Evolutionary conservation across 169 alveolate species (phyloP), one percentile per base, ranked within the genome.

Genomic region (Cryptosporidium xiaoi): DNA sequence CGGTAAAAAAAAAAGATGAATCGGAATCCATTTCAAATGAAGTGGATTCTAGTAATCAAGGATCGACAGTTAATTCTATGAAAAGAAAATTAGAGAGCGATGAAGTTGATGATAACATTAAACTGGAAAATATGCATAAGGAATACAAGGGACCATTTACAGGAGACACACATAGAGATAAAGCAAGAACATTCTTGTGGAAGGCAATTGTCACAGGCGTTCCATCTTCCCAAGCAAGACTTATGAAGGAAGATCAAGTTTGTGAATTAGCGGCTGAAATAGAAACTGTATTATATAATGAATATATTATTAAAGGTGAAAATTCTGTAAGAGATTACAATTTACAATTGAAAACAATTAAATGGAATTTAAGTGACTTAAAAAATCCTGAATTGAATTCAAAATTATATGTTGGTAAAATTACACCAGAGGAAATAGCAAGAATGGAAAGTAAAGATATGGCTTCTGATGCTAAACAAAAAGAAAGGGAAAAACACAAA

Each of bases 391-490:
- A 91, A 18, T 93, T 96, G 89, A 96, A 94, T 60, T 90, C 90
- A 53, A 92, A 92, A 82, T 77, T 97, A 60, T 89, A 94, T 89
- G 90, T 82, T n/a, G 98, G 97, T 24, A 90, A 85, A 55, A 92
- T 95, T 13, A 64, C 95, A 0, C 94, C 97, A 10, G 93, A 82
- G 48, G 91, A 82, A 33, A 91, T 97, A 82, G 97, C 96, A 34
- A 82, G 84, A n/a, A 96, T 97, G 99, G 93, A 92, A 62, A 93
- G 96, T 20, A 93, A 87, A 36, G 99, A 97, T 33, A 96, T 97
- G 98, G 97, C 98, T 33, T 91, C 95, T 55, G 97, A 95, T 58
- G 97, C 94, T 77, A 94, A 94, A 90, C 96, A 96, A 90, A 91
- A 92, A 48, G 96, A 96, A 82, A 82, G 98, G 27, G 90, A 91